A percentile compares a stretch with the other conserved stretches of the same genome.
Evolutionary conservation across 257 asterid species (phyloP).

Genomic region (Nicotiana undulata): DNA sequence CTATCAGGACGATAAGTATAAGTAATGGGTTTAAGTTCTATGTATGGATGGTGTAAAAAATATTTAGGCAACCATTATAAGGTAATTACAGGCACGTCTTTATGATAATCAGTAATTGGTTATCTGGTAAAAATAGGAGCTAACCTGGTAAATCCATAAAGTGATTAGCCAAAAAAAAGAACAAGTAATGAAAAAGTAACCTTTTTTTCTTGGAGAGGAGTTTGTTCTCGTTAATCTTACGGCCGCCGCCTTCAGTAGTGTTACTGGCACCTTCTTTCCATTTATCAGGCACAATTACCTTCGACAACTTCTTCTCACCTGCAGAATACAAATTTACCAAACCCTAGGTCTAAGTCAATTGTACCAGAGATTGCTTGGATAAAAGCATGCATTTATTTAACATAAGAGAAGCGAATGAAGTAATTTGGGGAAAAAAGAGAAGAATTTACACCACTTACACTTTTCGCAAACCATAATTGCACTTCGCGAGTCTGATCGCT

Average conservation of each 20-base stretch:
- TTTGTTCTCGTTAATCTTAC: constrained; percentile 97
- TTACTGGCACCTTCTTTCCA: constrained; percentile 96
- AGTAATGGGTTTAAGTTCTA: background rate
- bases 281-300: constrained; percentile 95
- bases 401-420: background rate
- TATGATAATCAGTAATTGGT: too few relatives aligned
- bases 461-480: constrained; percentile 74
- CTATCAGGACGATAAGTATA: background rate
- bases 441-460: constrained; percentile 33
- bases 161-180: background rate
- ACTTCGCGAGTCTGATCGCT: background rate
- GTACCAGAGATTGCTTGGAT: background rate
- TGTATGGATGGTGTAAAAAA: too few relatives aligned
- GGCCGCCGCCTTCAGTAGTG: constrained; percentile 91
- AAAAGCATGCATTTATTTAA: background rate
- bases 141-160: background rate
- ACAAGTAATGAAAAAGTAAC: constrained; percentile 17
- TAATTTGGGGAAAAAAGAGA: background rate
- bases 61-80: too few relatives aligned
- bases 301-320: constrained; percentile 94
- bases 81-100: too few relatives aligned
- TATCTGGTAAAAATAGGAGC: too few relatives aligned
- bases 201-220: constrained; percentile 87
- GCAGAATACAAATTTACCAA: constrained; percentile 12
- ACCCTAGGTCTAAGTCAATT: constrained; percentile 27